A percentile compares a stretch with the other conserved stretches of the same genome.
These are phyloP conservation scores for Suillus weaverae DNA, from an alignment of 768 basidiomycete species.

Conservation along the genomic window DNA sequence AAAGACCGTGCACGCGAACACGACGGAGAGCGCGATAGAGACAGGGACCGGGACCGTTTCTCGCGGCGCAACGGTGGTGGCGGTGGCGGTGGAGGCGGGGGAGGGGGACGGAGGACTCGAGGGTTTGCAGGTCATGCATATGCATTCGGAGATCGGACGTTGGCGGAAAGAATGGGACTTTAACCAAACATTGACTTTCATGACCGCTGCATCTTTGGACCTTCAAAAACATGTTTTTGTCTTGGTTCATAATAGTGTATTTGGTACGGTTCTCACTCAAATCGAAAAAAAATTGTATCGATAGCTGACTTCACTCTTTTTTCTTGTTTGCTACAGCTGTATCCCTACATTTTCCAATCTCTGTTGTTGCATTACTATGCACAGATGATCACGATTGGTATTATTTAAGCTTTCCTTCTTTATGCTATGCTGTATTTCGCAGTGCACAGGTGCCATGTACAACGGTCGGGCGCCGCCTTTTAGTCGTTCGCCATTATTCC, in stretches of 20 bases:
- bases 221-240: slow-evolving; percentile 15
- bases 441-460: background rate
- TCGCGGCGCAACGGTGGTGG: slow-evolving; percentile 44
- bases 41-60: slow-evolving; percentile 36
- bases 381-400: slow-evolving; percentile 20
- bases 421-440: background rate
- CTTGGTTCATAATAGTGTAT: slow-evolving; percentile 34
- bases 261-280: slow-evolving; percentile 31
- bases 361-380: slow-evolving; percentile 22
- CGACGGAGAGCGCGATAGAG: slow-evolving; percentile 33
- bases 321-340: slow-evolving; percentile 28
- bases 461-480: background rate
- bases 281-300: slow-evolving; percentile 24
- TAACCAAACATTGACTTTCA: slow-evolving; percentile 29
- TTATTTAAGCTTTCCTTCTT: slow-evolving; percentile 27
- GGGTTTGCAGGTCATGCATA: slow-evolving; percentile 37
- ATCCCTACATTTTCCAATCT: slow-evolving; percentile 29
- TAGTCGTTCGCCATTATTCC: background rate
- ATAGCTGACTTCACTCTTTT: slow-evolving; percentile 30
- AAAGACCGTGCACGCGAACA: slow-evolving; percentile 38
- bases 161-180: slow-evolving; percentile 83
- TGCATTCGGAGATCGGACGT: slow-evolving; percentile 65
- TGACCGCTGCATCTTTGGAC: slow-evolving; percentile 22
- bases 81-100: slow-evolving; percentile 36
- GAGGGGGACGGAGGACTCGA: slow-evolving; percentile 37